Evolutionary conservation across 768 basidiomycete species (phyloP).

Genomic region (Boletus sp.): DNA sequence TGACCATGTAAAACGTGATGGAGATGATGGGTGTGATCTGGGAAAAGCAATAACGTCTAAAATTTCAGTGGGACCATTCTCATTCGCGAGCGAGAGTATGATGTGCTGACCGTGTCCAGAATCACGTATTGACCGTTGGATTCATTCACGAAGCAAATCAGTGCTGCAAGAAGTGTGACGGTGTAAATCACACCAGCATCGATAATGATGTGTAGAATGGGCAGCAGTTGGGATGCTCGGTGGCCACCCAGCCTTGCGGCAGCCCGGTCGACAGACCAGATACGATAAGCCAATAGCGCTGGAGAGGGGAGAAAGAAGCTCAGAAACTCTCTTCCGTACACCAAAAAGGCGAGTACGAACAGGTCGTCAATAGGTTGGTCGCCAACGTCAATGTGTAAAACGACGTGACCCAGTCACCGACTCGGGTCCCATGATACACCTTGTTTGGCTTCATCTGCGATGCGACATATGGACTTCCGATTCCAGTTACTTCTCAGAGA

Average conservation of each 20-base stretch:
- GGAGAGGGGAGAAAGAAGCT: neutral
- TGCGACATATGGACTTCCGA: conserved; percentile 16
- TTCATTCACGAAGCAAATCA: conserved; percentile 27
- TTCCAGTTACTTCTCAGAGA: conserved; percentile 15
- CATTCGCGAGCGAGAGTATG: neutral
- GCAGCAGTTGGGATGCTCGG: conserved; percentile 8
- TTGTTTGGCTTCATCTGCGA: conserved; percentile 4
- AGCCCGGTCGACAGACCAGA: conserved; percentile 28
- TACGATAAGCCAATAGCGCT: conserved; percentile 31
- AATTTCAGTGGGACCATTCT: neutral
- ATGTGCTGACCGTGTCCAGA: conserved; percentile 32
- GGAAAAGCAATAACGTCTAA: neutral
- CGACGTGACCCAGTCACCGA: conserved; percentile 36
- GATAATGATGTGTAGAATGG: conserved; percentile 30
- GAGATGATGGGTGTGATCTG: conserved; percentile 39
- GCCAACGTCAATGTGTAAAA: conserved; percentile 32
- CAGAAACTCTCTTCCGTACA: neutral
- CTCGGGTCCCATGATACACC: conserved; percentile 29
- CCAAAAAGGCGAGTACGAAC: conserved; percentile 13
- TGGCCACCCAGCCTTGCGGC: conserved; percentile 14
- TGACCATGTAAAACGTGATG: conserved; percentile 43
- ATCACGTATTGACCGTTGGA: conserved; percentile 35
- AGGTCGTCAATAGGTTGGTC: conserved; percentile 33
- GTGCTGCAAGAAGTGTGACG: conserved; percentile 30
- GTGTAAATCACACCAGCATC: conserved; percentile 40